Evolutionary conservation across 805 yeast species (phyloP), one percentile per base, ranked within the genome.

Genomic region (Starmerella davenportii): DNA sequence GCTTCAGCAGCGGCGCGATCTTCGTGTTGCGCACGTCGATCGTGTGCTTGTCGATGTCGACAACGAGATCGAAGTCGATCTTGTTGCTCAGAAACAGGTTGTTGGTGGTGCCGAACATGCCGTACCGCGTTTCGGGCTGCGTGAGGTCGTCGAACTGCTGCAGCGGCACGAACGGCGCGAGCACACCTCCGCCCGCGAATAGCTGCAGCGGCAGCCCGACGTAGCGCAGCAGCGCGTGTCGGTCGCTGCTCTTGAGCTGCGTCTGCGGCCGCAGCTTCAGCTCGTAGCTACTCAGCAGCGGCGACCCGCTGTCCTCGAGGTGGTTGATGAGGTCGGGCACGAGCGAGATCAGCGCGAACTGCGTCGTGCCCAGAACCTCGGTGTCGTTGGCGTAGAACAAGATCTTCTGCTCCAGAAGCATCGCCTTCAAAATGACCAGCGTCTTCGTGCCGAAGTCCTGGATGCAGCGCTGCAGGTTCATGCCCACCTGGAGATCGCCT

Each of bases 121-220:
- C 90, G 53, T 74, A 73, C 27, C 66, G 61, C 0, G 85, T 68
- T 37, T 66, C 68, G 1, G 63, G 60, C 17, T 68, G 65, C 24
- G 62, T 64, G 38, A 90, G 62, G 48, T 79, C 84, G 38, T 78
- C 79, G 40, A 87, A 61, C 53, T 87, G 96, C 56, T 87, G 98
- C 39, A 90, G 61, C 0, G 96, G 93, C n/a, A 85, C 66, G 58
- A 87, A 90, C 2, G 98, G 96, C 48, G 78, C 76, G 65, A 92
- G 85, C 43, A 87, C 66, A 1, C 92, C 84, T 33, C 92, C 92
- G 47, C 72, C 70, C 36, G 82, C 82, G 58, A 90, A 90, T 1
- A 84, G 57, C 49, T 78, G 85, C 36, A 90, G 61, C 0, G 98
- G 98, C 24, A 90, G 63, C 0, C 96, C 98, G 52, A 82, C 69